Conservation (phyloP, 228 moss, liverwort and hornwort genomes). For the Sphagnum magellanicum region DNA sequence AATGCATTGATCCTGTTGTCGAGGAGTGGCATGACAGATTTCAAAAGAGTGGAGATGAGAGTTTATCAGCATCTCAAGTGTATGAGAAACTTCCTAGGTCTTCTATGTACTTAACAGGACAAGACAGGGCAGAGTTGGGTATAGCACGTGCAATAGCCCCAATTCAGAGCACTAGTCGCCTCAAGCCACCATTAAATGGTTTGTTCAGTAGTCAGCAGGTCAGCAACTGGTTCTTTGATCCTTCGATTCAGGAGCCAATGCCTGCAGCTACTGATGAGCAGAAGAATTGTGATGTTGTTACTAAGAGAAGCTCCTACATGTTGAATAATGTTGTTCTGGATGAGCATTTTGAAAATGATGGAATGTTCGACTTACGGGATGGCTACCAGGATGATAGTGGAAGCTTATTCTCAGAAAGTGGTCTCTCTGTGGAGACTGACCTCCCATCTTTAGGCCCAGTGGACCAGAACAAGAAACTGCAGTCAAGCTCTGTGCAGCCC, state of each 20-base stretch:
- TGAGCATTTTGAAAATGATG: conserved; percentile 28
- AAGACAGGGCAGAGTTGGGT: neutral
- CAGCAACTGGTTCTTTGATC: conserved; percentile 30
- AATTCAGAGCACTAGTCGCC: conserved; percentile 1
- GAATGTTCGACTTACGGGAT: conserved; percentile 21
- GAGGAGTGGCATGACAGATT: conserved; percentile 15
- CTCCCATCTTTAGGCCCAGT: conserved; percentile 19
- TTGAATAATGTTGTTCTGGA: conserved; percentile 32
- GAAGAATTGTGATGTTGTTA: conserved; percentile 10
- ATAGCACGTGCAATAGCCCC: conserved; percentile 3
- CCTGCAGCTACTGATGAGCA: conserved; percentile 12
- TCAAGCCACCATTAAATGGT: conserved; percentile 15
- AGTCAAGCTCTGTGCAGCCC: conserved; percentile 15
- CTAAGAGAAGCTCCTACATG: conserved; percentile 21
- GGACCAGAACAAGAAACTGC: conserved; percentile 24
- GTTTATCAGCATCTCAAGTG: conserved; percentile 29
- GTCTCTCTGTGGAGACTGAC: conserved; percentile 38
- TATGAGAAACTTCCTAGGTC: conserved; percentile 11
- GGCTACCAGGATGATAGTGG: conserved; percentile 35
- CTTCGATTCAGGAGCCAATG: conserved; percentile 20
- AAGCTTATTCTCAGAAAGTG: conserved; percentile 37
- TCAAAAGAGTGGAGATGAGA: conserved; percentile 29
- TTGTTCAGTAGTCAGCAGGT: conserved; percentile 14
- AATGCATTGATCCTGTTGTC: neutral
- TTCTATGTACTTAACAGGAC: neutral